phyloP scores from a whole-genome alignment of 176 grass and related monocot genomes.

The Avena insularis region DNA sequence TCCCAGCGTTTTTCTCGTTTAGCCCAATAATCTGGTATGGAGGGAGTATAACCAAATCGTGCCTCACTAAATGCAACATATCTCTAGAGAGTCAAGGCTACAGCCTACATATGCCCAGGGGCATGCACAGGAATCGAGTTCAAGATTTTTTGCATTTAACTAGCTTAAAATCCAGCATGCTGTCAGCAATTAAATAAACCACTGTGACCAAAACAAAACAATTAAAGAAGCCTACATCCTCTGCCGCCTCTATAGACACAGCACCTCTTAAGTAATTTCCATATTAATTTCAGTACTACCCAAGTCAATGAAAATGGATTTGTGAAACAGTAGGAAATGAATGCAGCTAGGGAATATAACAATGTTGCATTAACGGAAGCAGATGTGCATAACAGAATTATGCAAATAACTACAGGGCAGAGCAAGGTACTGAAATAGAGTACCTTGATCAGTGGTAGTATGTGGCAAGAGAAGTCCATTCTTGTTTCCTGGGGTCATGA shows the following conservation, averaged over 20 bases:
- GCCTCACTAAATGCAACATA: background rate
- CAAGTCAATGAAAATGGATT: background rate
- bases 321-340: background rate
- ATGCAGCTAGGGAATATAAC: background rate
- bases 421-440: slow-evolving; percentile 12
- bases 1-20: no score
- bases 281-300: background rate
- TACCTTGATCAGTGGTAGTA: slow-evolving; percentile 96
- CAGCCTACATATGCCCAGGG: no score
- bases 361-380: background rate
- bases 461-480: slow-evolving; percentile 99
- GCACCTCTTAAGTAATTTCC: background rate
- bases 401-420: background rate
- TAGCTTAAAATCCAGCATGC: no score
- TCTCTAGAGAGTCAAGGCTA: no score
- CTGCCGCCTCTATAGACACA: no score
- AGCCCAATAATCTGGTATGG: no score
- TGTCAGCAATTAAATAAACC: no score
- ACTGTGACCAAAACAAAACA: no score
- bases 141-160: no score
- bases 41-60: background rate
- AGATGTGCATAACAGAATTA: background rate
- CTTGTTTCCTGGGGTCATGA: slow-evolving; percentile 74
- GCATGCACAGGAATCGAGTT: no score
- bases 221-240: no score